Percentiles rank a stretch among this genome's conserved stretches.
Evolutionary conservation across 176 grass and related monocot genomes (phyloP).

Genomic region (Triticum monococcum): DNA sequence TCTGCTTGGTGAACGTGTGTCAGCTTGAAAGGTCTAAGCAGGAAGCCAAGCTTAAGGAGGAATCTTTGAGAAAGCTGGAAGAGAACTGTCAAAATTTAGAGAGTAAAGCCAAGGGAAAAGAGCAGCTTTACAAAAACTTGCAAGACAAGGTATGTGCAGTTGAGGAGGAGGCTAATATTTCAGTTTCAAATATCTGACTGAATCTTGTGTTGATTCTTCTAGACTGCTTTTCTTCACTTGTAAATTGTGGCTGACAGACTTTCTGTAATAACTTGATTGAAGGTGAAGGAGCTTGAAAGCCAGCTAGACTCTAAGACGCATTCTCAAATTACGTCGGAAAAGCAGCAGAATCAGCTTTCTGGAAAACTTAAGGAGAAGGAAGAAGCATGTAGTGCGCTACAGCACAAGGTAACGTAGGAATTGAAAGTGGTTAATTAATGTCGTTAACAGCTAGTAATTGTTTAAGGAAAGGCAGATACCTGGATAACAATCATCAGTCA

Average conservation of each 20-base stretch:
- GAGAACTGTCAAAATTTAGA: conserved; percentile 81
- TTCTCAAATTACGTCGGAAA: conserved; percentile 60
- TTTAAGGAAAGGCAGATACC: neutral
- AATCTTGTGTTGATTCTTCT: conserved; percentile 1
- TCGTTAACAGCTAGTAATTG: neutral
- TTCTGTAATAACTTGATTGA: conserved; percentile 24
- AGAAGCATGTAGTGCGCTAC: conserved; percentile 59
- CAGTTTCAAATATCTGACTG: neutral
- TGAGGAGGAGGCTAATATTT: neutral
- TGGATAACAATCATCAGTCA: neutral
- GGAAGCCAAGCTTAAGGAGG: conserved; percentile 76
- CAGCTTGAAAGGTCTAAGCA: conserved; percentile 92
- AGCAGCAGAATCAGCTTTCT: conserved; percentile 60
- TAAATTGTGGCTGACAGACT: neutral
- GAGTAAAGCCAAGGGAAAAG: conserved; percentile 78
- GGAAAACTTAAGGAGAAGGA: conserved; percentile 87
- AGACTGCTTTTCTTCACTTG: neutral
- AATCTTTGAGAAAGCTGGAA: conserved; percentile 77
- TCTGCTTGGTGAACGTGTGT: conserved; percentile 22
- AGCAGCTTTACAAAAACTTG: conserved; percentile 63
- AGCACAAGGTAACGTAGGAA: conserved; percentile 89
- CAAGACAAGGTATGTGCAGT: conserved; percentile 79
- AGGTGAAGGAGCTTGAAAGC: conserved; percentile 74
- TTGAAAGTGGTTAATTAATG: neutral
- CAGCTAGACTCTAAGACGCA: conserved; percentile 61